Evolutionary conservation across 495 filamentous ascomycete species (phyloP), one percentile per base, ranked within the genome.

Genomic region (Cladorrhinum samala): DNA sequence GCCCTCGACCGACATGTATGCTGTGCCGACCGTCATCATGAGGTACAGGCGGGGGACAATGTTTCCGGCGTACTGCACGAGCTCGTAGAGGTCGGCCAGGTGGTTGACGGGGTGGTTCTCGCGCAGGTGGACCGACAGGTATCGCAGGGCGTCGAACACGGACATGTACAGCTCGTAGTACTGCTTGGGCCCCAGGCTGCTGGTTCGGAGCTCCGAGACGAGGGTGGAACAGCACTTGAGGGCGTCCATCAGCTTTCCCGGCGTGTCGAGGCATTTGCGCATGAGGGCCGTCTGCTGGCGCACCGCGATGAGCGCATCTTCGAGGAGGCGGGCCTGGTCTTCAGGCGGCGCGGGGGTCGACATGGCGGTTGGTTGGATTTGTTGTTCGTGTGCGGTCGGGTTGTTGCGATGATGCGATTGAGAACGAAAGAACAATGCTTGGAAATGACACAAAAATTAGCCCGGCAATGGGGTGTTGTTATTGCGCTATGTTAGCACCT

Each of bases 151-250:
- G 76, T 98, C 93, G 72, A 98, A 98, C 49, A 97, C 88, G 55
- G 92, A 81, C 93, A 98, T 98, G 76, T 98, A 98, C 54, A 98
- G 81, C 71, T 98, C 93, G 70, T 98, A 98, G 77, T 98, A 98
- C 69, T 97, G 93, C 67, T 98, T 98, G 2, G 93, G 93, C 5
- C 93, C 89, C 19, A 98, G 78, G 59, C 87, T 95, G 68, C 91
- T 92, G 13, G 93, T 97, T 64, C 93, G 89, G 46, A 98, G 81
- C 72, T 98, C 93, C 25, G 94, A 95, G 52, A 98, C 94, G 37
- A 98, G 81, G 39, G 93, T 98, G 25, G 94, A 97, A 72, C 92
- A 93, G 89, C 93, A 97, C 72, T 98, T 98, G 59, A 98, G 82
- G 64, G 93, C 93, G 78, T 98, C 93, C 93, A 98, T 98, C 55